Evolutionary conservation across 257 asterid species (phyloP).

Genomic region (Sherardia arvensis): DNA sequence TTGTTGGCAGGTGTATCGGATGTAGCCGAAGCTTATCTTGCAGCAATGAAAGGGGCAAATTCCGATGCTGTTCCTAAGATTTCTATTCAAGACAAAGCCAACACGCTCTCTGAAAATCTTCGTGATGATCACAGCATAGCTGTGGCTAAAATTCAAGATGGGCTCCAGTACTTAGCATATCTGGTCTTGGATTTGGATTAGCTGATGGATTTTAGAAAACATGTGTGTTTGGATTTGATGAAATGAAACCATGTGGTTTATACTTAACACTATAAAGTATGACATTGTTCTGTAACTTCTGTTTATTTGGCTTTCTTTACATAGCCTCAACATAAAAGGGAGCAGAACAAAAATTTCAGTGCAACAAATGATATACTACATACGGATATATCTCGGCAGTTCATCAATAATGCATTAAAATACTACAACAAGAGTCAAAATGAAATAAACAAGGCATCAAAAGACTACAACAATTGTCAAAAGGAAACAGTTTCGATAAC

Average conservation of each 20-base stretch:
- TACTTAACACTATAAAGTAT: background rate
- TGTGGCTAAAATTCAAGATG: slow-evolving; percentile 71
- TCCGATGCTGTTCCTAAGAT: slow-evolving; percentile 39
- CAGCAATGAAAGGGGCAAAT: slow-evolving; percentile 46
- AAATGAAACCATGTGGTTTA: slow-evolving; percentile 12
- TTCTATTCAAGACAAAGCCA: slow-evolving; percentile 58
- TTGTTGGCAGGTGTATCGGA: slow-evolving; percentile 70
- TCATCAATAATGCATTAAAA: no score
- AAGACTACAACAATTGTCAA: no score
- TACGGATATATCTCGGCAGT: no score
- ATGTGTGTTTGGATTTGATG: slow-evolving; percentile 10
- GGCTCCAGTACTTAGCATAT: slow-evolving; percentile 60
- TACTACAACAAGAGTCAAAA: no score
- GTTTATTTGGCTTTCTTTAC: background rate
- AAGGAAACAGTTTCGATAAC: no score
- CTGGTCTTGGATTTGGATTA: slow-evolving; percentile 28
- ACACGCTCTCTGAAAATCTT: slow-evolving; percentile 46
- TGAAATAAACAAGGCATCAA: no score
- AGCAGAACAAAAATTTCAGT: no score
- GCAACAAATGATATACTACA: no score
- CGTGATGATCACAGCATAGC: slow-evolving; percentile 60
- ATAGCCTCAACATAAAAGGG: no score
- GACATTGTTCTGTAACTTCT: background rate
- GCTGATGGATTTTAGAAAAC: no score
- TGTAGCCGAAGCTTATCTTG: slow-evolving; percentile 68